A percentile compares a stretch with the other conserved stretches of the same genome.
Conservation (phyloP, 2,329 filamentous ascomycete species). For the Botrytis hyacinthi region DNA sequence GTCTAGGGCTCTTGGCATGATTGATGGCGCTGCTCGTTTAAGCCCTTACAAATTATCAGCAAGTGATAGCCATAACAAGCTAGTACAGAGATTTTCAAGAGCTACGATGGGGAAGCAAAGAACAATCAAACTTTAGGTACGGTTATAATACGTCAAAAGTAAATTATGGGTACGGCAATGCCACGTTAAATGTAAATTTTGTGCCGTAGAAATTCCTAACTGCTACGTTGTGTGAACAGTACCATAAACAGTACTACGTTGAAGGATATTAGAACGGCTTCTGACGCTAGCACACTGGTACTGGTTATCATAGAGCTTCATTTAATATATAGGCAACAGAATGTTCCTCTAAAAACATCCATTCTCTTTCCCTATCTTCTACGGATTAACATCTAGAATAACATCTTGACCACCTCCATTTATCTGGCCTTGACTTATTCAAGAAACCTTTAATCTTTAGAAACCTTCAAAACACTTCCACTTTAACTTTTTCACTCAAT, state of each 20-base stretch:
- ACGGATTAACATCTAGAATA: background rate
- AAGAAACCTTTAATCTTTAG: background rate
- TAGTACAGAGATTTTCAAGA: background rate
- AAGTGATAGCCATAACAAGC: background rate
- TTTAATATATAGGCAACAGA: background rate
- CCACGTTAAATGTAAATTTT: too few species aligned
- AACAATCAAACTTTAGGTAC: background rate
- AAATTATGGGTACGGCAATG: background rate
- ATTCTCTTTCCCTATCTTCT: background rate
- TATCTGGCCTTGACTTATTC: background rate
- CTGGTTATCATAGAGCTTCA: background rate
- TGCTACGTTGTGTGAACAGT: background rate
- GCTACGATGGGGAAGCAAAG: rapidly evolving
- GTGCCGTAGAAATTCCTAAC: background rate
- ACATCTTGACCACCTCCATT: background rate
- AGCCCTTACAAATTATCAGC: background rate
- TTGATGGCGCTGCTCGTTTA: background rate
- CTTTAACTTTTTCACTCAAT: background rate
- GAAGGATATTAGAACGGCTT: background rate
- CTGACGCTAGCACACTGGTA: background rate
- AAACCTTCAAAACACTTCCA: background rate
- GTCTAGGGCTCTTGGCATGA: background rate
- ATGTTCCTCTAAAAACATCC: background rate
- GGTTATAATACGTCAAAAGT: background rate
- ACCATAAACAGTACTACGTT: background rate